phyloP scores from a whole-genome alignment of 2,329 filamentous ascomycete species.

The Penicillium frequentans region DNA sequence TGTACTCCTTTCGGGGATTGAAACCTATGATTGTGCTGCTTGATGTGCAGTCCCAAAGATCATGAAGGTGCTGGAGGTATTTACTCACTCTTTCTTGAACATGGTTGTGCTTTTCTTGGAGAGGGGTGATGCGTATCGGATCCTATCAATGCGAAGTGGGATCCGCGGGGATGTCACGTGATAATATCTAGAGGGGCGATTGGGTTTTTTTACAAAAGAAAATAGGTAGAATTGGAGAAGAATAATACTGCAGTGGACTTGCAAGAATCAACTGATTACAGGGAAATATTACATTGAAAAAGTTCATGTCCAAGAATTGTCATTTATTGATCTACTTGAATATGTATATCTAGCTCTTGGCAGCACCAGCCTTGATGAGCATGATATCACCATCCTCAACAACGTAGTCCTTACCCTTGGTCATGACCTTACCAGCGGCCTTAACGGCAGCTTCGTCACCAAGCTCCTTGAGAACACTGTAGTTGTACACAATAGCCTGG shows the following conservation, averaged over 20 bases:
- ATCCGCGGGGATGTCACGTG: conserved; percentile 31
- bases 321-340: conserved; percentile 14
- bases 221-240: neutral
- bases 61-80: neutral
- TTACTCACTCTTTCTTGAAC: conserved; percentile 88
- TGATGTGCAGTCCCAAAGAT: neutral
- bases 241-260: neutral
- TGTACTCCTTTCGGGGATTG: neutral
- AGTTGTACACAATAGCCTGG: conserved; percentile 94
- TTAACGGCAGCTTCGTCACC: conserved; percentile 88
- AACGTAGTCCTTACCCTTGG: conserved; percentile 95
- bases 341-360: conserved; percentile 41
- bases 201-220: neutral
- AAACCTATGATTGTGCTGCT: neutral
- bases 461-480: conserved; percentile 72
- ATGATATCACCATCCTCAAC: conserved; percentile 61
- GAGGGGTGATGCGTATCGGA: conserved; percentile 3
- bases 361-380: conserved; percentile 72
- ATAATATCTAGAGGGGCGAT: neutral
- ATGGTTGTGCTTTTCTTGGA: conserved; percentile 52
- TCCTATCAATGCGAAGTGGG: conserved; percentile 18
- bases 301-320: conserved; percentile 7
- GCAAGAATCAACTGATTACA: neutral
- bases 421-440: conserved; percentile 94
- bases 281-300: neutral